Evolutionary conservation across 192 early-diverging fungal species (phyloP), one percentile per base, ranked within the genome.

Genomic region (Coemansia sp.): DNA sequence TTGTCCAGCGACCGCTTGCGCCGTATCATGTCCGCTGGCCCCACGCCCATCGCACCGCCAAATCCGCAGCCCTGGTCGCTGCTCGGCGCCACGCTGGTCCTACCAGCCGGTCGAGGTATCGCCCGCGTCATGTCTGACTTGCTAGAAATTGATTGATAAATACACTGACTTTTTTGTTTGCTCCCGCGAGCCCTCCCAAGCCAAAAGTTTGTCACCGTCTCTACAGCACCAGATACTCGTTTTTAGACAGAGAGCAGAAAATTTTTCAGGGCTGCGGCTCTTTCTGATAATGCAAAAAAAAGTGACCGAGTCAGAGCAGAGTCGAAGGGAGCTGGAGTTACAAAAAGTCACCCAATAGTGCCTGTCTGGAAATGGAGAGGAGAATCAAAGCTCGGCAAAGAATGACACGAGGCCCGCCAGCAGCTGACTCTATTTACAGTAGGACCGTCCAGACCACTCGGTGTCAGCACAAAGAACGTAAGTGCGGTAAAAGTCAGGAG

Each of bases 1-100:
- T 72, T 78, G 22, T 78, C 75, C 15, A 78, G 65, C 31, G 70
- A 72, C 37, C 75, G 75, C 60, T 78, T 78, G 70, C 70, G 75
- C 9, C 60, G 31, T 12, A 71, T 22, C 8, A 63, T 51, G 42
- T 65, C 75, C 1, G 61, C 47, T 60, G 72, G 75, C 49, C 75
- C 75, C 9, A 78, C 65, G 9, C 60, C 59, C 54, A 78, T 58
- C 26, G 60, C 52, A 10, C 57, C 67, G 26, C 36, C 53, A 11
- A 69, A 54, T 48, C 60, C 54, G 46, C 75, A 65, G 69, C 59
- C 57, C 63, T 62, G 49, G 48, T 78, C 66, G 23, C 54, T 25
- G 54, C 60, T 69, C 19, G 47, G 49, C 28, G 66, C 40, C n/a
- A 60, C 48, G 19, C 62, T 65, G 20, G 60, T 21, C 31, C 40